Evolutionary conservation across 1,284 basidiomycete genomes (phyloP).

Genomic region (Fomitopsis pinicola): DNA sequence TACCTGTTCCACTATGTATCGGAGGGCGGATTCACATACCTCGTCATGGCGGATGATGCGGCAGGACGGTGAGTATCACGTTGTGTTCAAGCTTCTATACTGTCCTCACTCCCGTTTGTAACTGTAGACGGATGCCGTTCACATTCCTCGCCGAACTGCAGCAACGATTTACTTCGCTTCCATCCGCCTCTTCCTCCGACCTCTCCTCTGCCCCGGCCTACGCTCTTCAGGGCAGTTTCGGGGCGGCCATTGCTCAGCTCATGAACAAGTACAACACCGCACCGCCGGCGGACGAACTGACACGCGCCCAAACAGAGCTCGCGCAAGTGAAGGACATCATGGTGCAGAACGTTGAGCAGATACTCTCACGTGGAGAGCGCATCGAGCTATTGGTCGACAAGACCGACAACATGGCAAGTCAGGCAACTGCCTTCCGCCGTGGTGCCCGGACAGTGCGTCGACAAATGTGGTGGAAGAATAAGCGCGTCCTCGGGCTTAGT

Average conservation of each 20-base stretch:
- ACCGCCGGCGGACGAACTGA: constrained; percentile 89
- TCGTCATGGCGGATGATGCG: constrained; percentile 92
- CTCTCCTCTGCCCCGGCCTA: constrained; percentile 44
- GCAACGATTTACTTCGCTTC: constrained; percentile 68
- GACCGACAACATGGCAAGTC: constrained; percentile 93
- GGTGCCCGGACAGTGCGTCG: constrained; percentile 84
- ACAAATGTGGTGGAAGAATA: constrained; percentile 98
- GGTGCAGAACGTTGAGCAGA: constrained; percentile 96
- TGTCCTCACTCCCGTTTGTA: neutral
- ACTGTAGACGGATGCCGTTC: constrained; percentile 82
- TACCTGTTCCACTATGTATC: constrained; percentile 96
- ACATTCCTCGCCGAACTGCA: constrained; percentile 89
- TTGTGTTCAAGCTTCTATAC: neutral
- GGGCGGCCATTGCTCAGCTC: constrained; percentile 61
- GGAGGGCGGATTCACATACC: constrained; percentile 80
- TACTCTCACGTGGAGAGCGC: constrained; percentile 89
- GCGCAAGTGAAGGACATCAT: constrained; percentile 96
- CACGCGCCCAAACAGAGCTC: constrained; percentile 87
- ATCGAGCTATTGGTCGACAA: constrained; percentile 97
- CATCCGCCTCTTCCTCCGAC: constrained; percentile 44
- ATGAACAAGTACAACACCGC: constrained; percentile 86
- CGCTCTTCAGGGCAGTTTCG: constrained; percentile 68
- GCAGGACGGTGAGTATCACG: constrained; percentile 64
- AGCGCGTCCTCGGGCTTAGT: constrained; percentile 69
- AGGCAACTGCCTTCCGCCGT: constrained; percentile 93